Conservation (phyloP, 306 rosid species). For the Lathyrus oleraceus region DNA sequence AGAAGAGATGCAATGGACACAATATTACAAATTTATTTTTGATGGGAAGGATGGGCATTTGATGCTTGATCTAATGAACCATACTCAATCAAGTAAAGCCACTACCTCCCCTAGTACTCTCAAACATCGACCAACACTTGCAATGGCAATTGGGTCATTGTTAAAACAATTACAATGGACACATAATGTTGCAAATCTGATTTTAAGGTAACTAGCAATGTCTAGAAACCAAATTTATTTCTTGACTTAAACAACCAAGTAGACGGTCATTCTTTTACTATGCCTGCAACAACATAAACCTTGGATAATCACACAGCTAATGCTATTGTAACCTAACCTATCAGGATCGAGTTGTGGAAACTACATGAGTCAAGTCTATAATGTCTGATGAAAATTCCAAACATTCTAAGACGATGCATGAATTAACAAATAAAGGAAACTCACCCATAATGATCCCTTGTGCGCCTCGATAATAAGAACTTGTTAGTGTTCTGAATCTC, state of each 20-base stretch:
- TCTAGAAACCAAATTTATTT: neutral
- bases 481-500: slow-evolving; percentile 92
- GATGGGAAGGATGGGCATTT: neutral
- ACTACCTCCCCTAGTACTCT: neutral
- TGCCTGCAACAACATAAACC: neutral
- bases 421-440: slow-evolving; percentile 33
- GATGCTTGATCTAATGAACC: neutral
- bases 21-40: neutral
- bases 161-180: neutral
- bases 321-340: neutral
- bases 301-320: neutral
- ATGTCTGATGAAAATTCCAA: neutral
- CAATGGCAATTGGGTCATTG: neutral
- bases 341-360: neutral
- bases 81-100: neutral
- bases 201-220: neutral
- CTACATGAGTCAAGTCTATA: neutral
- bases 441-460: slow-evolving; percentile 93
- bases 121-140: neutral
- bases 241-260: neutral
- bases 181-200: neutral
- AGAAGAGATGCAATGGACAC: neutral
- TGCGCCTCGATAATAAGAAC: slow-evolving; percentile 95
- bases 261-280: neutral
- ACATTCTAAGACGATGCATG: too few species aligned